Evolutionary conservation across 2,329 filamentous ascomycete species (phyloP), one percentile per base, ranked within the genome.

Genomic region (Claviceps spartinae): DNA sequence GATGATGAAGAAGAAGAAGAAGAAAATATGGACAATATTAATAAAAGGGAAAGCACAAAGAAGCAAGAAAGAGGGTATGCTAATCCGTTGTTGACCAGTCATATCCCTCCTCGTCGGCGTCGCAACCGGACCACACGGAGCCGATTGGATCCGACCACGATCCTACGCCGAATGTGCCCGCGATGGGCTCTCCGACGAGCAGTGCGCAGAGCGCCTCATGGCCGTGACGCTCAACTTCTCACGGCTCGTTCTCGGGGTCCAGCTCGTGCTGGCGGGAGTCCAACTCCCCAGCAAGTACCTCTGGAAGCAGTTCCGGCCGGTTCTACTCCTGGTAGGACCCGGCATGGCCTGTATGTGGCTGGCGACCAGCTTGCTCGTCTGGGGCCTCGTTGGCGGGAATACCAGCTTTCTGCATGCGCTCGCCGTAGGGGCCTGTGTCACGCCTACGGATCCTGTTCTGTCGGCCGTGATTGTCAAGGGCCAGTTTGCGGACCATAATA

Each of bases 391-490:
- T 1, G 86, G 87, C 0, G 26, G 26, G 26, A 30, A 70, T 81
- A 48, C 71, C 91, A 73, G 72, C 34, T 86, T 93, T 57, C 72
- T 95, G 2, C 85, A 93, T 58, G 86, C 90, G 0, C 73, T 95
- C 11, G 85, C 83, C 16, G 73, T 95, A 11, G 89, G 82, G 1
- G 86, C 89, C 0, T 95, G 89, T 61, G 82, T 96, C n/a, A 93
- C 90, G 2, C 90, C 89, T 0, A 95, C 90, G 0, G 90, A 96
- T 60, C 90, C 90, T 0, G 82, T 95, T 1, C 67, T 95, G 40
- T 91, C 86, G 16, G 91, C 93, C 57, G 86, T 86, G 2, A 95
- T 95, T 53, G 88, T 95, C 46, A 95, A 95, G 70, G 89, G 89
- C 36, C 90, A 87, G 60, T 96, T 95, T 63, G 90, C 90, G 1